A percentile compares a stretch with the other conserved stretches of the same genome.
Conservation (phyloP, 176 grass and related monocot species). For the Oryza glumipatula region DNA sequence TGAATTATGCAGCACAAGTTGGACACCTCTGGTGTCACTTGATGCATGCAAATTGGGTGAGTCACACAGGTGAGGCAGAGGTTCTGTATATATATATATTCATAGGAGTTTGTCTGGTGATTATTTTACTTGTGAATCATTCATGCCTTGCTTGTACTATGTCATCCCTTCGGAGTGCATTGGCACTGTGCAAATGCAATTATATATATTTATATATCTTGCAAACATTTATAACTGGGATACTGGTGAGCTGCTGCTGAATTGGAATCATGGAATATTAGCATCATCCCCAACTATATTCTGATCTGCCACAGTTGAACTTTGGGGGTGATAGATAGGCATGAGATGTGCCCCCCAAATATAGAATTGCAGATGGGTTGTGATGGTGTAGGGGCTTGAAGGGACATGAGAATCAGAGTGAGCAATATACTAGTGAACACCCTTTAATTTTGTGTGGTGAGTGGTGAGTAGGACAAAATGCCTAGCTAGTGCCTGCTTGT, state of each 20-base stretch:
- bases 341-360: conserved; percentile 56
- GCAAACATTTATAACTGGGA: conserved; percentile 49
- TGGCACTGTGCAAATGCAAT: neutral
- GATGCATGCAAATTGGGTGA: conserved; percentile 46
- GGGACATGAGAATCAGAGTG: conserved; percentile 56
- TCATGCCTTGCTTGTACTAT: conserved; percentile 44
- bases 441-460: no score
- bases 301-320: conserved; percentile 59
- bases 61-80: conserved; percentile 20
- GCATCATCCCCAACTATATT: conserved; percentile 41
- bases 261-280: conserved; percentile 59
- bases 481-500: conserved; percentile 52
- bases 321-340: conserved; percentile 52
- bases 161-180: conserved; percentile 38
- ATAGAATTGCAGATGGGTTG: conserved; percentile 44
- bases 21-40: conserved; percentile 31
- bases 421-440: conserved; percentile 43
- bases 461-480: conserved; percentile 61
- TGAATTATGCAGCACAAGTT: conserved; percentile 53
- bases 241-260: conserved; percentile 48
- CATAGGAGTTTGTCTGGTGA: conserved; percentile 41
- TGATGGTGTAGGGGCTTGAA: conserved; percentile 48
- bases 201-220: conserved; percentile 2
- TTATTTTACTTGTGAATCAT: conserved; percentile 48
- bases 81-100: conserved; percentile 47